These are phyloP conservation scores for Colletotrichum simmondsii DNA, from an alignment of 2,329 filamentous ascomycete genomes.

Conservation along the genomic window DNA sequence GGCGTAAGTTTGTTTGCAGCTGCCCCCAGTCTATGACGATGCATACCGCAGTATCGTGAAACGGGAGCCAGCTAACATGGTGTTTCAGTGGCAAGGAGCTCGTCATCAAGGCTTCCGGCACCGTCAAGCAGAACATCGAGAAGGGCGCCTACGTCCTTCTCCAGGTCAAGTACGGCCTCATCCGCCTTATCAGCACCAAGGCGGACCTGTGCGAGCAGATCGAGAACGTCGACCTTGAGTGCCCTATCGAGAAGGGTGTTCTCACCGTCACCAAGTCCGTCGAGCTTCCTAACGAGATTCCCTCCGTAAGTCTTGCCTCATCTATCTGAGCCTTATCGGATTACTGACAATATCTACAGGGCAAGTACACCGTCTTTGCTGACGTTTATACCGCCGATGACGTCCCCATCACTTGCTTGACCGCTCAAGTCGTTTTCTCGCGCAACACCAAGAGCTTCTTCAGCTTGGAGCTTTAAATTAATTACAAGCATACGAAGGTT, in stretches of 20 bases:
- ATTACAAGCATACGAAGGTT: constrained; percentile 22
- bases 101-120: constrained; percentile 81
- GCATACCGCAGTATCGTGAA: constrained; percentile 5
- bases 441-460: constrained; percentile 50
- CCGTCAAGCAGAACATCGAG: constrained; percentile 77
- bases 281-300: constrained; percentile 86
- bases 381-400: constrained; percentile 82
- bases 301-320: constrained; percentile 74
- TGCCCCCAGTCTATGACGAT: not conserved
- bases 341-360: constrained; percentile 61
- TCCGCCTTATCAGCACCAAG: constrained; percentile 84
- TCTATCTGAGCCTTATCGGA: not conserved
- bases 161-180: constrained; percentile 93
- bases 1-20: constrained; percentile 69
- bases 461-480: constrained; percentile 52
- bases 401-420: constrained; percentile 86
- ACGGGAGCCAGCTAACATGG: constrained; percentile 25
- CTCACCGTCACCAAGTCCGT: constrained; percentile 83
- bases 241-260: constrained; percentile 85
- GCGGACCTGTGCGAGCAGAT: constrained; percentile 92
- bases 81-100: constrained; percentile 77
- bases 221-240: constrained; percentile 86
- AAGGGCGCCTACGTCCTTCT: constrained; percentile 85
- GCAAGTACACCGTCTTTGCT: constrained; percentile 88
- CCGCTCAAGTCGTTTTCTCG: constrained; percentile 75